These are phyloP conservation scores for Phlebiopsis gigantea DNA, from an alignment of 768 basidiomycete species.

Conservation along the genomic window DNA sequence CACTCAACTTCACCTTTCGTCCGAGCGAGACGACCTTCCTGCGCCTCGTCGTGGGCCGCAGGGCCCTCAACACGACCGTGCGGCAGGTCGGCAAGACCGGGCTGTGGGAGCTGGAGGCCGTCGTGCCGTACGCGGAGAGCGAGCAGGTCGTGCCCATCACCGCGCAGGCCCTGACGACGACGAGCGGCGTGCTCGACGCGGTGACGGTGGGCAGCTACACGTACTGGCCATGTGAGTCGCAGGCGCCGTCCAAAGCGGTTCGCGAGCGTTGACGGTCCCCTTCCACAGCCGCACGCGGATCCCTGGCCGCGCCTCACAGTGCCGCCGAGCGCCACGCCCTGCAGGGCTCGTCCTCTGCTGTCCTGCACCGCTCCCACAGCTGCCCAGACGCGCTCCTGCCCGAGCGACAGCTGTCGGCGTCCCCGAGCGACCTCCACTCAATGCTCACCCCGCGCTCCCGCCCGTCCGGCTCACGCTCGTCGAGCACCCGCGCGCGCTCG, in stretches of 20 bases:
- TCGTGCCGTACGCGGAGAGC: slow-evolving; percentile 50
- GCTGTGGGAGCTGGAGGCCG: slow-evolving; percentile 60
- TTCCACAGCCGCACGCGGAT: not conserved
- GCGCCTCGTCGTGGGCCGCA: slow-evolving; percentile 68
- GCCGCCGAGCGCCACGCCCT: not conserved
- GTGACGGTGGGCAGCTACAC: slow-evolving; percentile 69
- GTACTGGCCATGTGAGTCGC: slow-evolving; percentile 48
- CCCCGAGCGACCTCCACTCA: slow-evolving; percentile 7
- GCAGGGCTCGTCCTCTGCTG: slow-evolving; percentile 5
- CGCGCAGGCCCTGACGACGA: slow-evolving; percentile 56
- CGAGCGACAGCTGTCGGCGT: slow-evolving; percentile 2
- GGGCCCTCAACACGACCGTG: slow-evolving; percentile 65
- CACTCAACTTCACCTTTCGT: slow-evolving; percentile 50
- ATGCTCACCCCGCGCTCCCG: slow-evolving; percentile 18
- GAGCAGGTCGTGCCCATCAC: slow-evolving; percentile 43
- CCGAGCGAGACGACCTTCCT: slow-evolving; percentile 52
- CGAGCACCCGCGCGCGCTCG: slow-evolving; percentile 27
- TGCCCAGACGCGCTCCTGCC: not conserved
- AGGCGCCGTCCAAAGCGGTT: slow-evolving; percentile 2
- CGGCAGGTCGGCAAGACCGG: slow-evolving; percentile 44
- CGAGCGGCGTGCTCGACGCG: slow-evolving; percentile 53
- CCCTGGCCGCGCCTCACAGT: not conserved
- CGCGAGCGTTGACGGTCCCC: not conserved
- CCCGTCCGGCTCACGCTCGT: slow-evolving; percentile 36
- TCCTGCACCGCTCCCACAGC: slow-evolving; percentile 12